A percentile compares a stretch with the other conserved stretches of the same genome.
phyloP scores from a whole-genome alignment of 371 early-diverging fungal genomes.

The Blastocladiella emersonii region DNA sequence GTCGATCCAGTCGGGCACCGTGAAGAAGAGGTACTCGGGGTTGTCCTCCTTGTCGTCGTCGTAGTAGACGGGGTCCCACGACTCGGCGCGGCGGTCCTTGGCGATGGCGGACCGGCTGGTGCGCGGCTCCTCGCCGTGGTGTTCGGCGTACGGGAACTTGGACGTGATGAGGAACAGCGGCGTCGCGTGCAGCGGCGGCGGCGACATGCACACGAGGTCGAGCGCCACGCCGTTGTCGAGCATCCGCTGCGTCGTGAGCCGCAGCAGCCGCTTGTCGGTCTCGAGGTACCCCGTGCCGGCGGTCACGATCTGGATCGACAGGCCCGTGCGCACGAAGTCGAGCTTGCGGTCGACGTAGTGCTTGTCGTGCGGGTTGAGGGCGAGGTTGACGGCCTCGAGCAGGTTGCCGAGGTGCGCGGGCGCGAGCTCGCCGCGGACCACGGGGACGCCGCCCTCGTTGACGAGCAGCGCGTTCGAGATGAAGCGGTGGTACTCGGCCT shows the following conservation, averaged over 20 bases:
- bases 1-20: conserved; percentile 86
- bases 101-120: neutral
- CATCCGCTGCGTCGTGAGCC: conserved; percentile 89
- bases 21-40: conserved; percentile 34
- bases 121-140: neutral
- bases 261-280: conserved; percentile 62
- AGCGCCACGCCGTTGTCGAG: conserved; percentile 82
- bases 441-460: conserved; percentile 32
- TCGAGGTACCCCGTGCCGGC: conserved; percentile 78
- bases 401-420: conserved; percentile 50
- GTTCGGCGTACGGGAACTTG: conserved; percentile 26
- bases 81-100: neutral
- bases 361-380: conserved; percentile 82
- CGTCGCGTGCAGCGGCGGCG: conserved; percentile 72
- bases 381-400: conserved; percentile 87
- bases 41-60: conserved; percentile 20
- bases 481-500: conserved; percentile 62
- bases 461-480: conserved; percentile 57
- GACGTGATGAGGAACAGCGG: conserved; percentile 74
- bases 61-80: conserved; percentile 27
- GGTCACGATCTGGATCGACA: conserved; percentile 81
- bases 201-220: conserved; percentile 81
- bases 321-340: conserved; percentile 64
- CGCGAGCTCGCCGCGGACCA: conserved; percentile 25
- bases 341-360: conserved; percentile 83